phyloP scores from a whole-genome alignment of 306 rosid genomes.

The Vigna radiata region DNA sequence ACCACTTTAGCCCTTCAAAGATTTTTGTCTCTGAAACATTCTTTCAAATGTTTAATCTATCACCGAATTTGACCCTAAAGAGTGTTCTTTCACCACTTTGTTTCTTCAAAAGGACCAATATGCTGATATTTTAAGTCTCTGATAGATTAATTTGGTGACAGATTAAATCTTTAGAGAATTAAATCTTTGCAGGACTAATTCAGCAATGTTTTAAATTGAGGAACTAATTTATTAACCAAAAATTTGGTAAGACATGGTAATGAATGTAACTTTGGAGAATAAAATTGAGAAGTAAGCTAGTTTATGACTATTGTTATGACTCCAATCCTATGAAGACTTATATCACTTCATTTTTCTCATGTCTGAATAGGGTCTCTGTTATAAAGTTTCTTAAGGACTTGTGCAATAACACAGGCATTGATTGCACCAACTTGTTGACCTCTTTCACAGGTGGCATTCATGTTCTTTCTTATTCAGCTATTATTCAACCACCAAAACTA shows the following conservation, averaged over 20 bases:
- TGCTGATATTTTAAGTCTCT: not conserved
- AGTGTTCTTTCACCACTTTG: not conserved
- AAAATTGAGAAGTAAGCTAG: conserved; percentile 6
- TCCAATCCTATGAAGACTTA: not conserved
- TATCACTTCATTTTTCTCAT: conserved; percentile 35
- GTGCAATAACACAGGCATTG: conserved; percentile 70
- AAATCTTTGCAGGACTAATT: not conserved
- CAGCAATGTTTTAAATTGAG: not conserved
- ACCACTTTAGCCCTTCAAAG: not conserved
- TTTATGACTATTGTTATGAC: conserved; percentile 26
- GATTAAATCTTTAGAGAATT: not conserved
- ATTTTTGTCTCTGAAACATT: not conserved
- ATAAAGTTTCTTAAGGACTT: conserved; percentile 63
- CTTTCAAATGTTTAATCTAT: not conserved
- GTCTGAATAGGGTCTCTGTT: conserved; percentile 55
- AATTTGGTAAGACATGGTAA: not conserved
- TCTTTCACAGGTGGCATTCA: conserved; percentile 74
- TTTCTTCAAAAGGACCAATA: not conserved
- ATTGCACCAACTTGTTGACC: conserved; percentile 78
- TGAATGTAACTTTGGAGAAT: not conserved
- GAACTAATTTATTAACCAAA: not conserved
- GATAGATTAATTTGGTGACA: not conserved
- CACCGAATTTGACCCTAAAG: not conserved
- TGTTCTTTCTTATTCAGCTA: not conserved
- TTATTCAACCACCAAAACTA: conserved; percentile 1